Evolutionary conservation across 345 rosid species (phyloP), one percentile per base, ranked within the genome.

Genomic region (Acer saccharum): DNA sequence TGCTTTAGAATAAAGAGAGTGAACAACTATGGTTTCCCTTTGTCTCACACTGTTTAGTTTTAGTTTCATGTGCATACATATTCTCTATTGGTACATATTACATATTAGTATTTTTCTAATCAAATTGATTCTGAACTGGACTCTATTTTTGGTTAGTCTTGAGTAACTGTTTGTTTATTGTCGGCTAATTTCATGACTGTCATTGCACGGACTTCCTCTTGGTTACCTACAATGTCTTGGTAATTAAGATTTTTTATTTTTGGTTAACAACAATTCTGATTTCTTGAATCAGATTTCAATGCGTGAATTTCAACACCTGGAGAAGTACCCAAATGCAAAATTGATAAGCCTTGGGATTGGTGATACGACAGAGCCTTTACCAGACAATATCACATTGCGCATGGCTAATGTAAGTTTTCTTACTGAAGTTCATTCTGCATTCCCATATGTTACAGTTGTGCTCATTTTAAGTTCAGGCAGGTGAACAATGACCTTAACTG

Each of bases 331-430:
- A 62, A 69, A 84, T 79, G 94, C 88, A 63, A 66, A 71, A 77
- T 23, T 93, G 85, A 90, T 93, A 74, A 90, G 90, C 73, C 91
- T 93, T 62, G 98, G 98, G 21, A 88, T 85, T 52, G 96, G 98
- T 73, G 96, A 93, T 76, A 93, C 96, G 62, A 91, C 94, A 2
- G 71, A 85, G 81, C 98, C 98, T 70, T 85, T 93, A 68, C 98
- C 98, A 9, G 83, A 82, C 27, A 69, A 75, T 21, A 88, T 93
- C 32, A 60, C 90, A n/a, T 80, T 90, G 32, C 80, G 89, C 68
- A 93, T 91, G 96, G 87, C 91, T 76, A 79, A 86, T 64, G 96
- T 93, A 82, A 75, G 81, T 57, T 52, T 48, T 14, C 57, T 74
- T 41, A 29, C n/a, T 18, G 23, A 44, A 65, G 43, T 62, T 46